Evolutionary conservation across 805 yeast genomes (phyloP).

Genomic region (Candida germanica): DNA sequence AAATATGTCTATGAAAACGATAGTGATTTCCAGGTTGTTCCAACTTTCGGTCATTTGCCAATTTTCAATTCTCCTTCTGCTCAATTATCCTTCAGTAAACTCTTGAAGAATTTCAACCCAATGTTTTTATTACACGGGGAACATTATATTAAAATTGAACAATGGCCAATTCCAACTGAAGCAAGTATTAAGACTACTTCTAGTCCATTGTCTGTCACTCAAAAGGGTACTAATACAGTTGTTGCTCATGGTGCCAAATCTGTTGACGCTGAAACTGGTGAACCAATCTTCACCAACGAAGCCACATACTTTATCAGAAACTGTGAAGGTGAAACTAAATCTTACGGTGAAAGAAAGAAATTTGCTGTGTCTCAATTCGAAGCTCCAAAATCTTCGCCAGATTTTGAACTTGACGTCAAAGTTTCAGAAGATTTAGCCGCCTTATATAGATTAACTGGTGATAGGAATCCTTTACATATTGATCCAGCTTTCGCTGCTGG

Average conservation of each 20-base stretch:
- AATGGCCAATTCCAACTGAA: constrained; percentile 75
- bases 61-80: constrained; percentile 63
- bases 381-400: constrained; percentile 66
- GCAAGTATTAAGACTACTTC: constrained; percentile 61
- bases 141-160: constrained; percentile 75
- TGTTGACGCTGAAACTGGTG: constrained; percentile 64
- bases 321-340: constrained; percentile 52
- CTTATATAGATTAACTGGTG: constrained; percentile 87
- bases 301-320: constrained; percentile 84
- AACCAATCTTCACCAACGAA: constrained; percentile 72
- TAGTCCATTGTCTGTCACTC: constrained; percentile 68
- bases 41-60: constrained; percentile 88
- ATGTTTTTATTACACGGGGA: constrained; percentile 92
- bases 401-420: constrained; percentile 54
- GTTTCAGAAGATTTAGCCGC: constrained; percentile 79
- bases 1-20: constrained; percentile 76
- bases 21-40: constrained; percentile 77
- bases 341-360: constrained; percentile 45
- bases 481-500: constrained; percentile 88
- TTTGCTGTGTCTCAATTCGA: constrained; percentile 63
- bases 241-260: constrained; percentile 73
- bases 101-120: constrained; percentile 82
- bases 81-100: constrained; percentile 53
- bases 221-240: constrained; percentile 83
- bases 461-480: constrained; percentile 91